A percentile compares a stretch with the other conserved stretches of the same genome.
These are phyloP conservation scores for Fusarium camptoceras DNA, from an alignment of 2,329 filamentous ascomycete species.

Conservation along the genomic window DNA sequence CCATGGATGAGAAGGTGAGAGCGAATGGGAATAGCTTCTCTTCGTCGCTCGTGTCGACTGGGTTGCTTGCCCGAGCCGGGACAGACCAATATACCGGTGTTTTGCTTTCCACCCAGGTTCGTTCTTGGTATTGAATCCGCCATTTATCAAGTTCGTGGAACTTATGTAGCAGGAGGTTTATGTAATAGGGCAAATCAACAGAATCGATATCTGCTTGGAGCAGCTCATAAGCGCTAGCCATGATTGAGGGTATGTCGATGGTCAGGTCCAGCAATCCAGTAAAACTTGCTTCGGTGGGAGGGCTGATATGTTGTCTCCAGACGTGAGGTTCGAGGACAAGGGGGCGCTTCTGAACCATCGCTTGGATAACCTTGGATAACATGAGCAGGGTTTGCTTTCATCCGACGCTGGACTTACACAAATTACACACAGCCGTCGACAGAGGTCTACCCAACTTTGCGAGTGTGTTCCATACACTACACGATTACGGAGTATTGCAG, in stretches of 20 bases:
- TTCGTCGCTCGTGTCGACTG: not conserved
- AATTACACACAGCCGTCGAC: slow-evolving; percentile 11
- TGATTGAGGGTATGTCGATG: not conserved
- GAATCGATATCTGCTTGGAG: accelerated
- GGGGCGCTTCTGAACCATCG: not conserved
- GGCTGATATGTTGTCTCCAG: slow-evolving; percentile 1
- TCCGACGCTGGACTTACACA: not conserved
- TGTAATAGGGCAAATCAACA: accelerated
- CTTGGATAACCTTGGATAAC: slow-evolving; percentile 1
- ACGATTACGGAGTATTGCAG: slow-evolving; percentile 5
- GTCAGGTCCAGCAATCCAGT: not conserved
- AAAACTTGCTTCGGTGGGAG: not conserved
- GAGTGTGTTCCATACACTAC: not conserved
- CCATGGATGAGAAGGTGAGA: not conserved
- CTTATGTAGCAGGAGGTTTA: not conserved
- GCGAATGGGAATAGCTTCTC: slow-evolving; percentile 15
- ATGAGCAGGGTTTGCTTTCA: accelerated
- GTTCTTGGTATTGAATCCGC: not conserved
- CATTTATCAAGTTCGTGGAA: not conserved
- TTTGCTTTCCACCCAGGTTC: accelerated
- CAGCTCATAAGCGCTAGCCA: not conserved
- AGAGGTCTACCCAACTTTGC: slow-evolving; percentile 2
- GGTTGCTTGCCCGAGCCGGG: slow-evolving; percentile 1
- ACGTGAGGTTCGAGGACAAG: not conserved
- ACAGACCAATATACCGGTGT: not conserved